Evolutionary conservation across 176 grass and related monocot genomes (phyloP).

Genomic region (Juncus effusus): DNA sequence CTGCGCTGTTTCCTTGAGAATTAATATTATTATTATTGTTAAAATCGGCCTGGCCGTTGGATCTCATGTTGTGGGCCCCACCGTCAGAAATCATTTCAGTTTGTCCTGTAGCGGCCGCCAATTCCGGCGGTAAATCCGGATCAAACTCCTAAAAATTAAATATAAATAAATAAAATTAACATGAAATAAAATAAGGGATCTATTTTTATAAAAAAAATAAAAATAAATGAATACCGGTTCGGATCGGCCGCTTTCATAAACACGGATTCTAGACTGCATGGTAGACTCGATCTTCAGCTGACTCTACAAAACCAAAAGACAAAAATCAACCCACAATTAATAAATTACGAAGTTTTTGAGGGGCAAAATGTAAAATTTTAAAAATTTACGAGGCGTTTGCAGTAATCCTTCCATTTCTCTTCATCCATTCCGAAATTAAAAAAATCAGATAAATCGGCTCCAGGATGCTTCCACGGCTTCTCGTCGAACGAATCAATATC

Average conservation of each 20-base stretch:
- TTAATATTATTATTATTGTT: background rate
- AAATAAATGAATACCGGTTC: constrained; percentile 63
- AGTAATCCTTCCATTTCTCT: constrained; percentile 95
- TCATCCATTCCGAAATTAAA: constrained; percentile 95
- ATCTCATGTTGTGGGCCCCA: constrained; percentile 8
- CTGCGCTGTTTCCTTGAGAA: background rate
- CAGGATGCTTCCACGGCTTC: constrained; percentile 95
- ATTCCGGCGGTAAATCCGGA: constrained; percentile 96
- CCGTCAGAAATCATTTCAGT: constrained; percentile 7
- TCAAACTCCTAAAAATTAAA: constrained; percentile 72
- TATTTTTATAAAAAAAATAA: background rate
- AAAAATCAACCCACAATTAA: background rate
- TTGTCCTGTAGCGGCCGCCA: constrained; percentile 69
- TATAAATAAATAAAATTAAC: background rate
- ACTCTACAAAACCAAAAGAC: constrained; percentile 46
- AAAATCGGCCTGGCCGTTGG: constrained; percentile 21
- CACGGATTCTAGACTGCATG: constrained; percentile 99
- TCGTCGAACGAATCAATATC: constrained; percentile 89
- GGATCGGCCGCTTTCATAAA: constrained; percentile 94
- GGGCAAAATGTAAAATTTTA: background rate
- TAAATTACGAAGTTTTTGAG: background rate
- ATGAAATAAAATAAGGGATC: constrained; percentile 20
- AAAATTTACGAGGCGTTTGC: constrained; percentile 81
- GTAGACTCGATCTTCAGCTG: constrained; percentile 88
- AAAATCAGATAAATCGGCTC: constrained; percentile 75